A percentile compares a stretch with the other conserved stretches of the same genome.
Conservation (phyloP, 1,284 basidiomycete genomes). For the Anthracocystis panici-leucophaei region DNA sequence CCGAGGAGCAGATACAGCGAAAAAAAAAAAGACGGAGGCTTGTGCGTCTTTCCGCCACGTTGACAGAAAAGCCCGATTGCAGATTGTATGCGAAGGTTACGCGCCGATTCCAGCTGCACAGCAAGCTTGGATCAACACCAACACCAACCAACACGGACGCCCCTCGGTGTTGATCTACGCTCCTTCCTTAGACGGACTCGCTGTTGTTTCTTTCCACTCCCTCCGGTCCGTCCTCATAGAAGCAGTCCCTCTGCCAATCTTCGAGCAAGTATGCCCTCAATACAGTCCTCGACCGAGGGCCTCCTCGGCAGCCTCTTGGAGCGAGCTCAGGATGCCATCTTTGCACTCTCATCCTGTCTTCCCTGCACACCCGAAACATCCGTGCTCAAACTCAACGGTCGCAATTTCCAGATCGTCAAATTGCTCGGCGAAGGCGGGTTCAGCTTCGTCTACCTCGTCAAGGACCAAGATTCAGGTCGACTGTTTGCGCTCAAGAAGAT, state of each 20-base stretch:
- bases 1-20: conserved; percentile 8
- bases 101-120: conserved; percentile 2
- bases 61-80: conserved; percentile 7
- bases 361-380: conserved; percentile 53
- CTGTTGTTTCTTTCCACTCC: background rate
- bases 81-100: background rate
- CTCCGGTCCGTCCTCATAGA: too few species aligned
- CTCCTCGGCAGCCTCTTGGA: conserved; percentile 44
- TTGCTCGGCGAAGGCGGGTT: conserved; percentile 69
- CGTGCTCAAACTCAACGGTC: conserved; percentile 62
- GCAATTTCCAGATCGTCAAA: conserved; percentile 61
- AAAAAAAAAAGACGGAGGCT: too few species aligned
- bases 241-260: too few species aligned
- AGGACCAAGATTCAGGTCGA: conserved; percentile 61
- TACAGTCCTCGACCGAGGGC: conserved; percentile 25
- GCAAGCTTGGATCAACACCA: conserved; percentile 5
- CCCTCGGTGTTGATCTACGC: conserved; percentile 28
- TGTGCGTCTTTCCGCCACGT: conserved; percentile 2
- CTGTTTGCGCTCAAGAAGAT: conserved; percentile 69
- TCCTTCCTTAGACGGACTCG: background rate
- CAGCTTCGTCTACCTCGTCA: conserved; percentile 67
- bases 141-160: conserved; percentile 6
- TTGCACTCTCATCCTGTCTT: conserved; percentile 56
- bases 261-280: conserved; percentile 29
- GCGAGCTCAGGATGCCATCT: conserved; percentile 55